Percentiles rank a stretch among this genome's conserved stretches.
phyloP scores from a whole-genome alignment of 2,329 filamentous ascomycete genomes.

The Microdochium paspali region DNA sequence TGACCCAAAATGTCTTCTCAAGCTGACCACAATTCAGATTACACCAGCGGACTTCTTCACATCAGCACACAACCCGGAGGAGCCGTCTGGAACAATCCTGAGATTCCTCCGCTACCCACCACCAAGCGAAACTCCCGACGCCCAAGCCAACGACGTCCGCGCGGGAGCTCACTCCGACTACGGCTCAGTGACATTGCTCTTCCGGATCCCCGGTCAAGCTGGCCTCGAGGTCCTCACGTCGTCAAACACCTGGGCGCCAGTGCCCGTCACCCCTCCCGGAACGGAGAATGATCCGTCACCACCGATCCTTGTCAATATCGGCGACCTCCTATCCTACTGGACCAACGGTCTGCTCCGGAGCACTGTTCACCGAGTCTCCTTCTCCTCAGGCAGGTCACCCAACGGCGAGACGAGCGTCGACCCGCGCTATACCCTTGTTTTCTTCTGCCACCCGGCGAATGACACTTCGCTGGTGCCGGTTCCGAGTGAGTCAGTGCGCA shows the following conservation, averaged over 20 bases:
- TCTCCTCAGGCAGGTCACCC: conserved; percentile 30
- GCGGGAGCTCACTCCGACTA: conserved; percentile 93
- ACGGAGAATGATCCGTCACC: conserved; percentile 49
- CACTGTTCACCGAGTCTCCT: conserved; percentile 83
- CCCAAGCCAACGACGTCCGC: conserved; percentile 55
- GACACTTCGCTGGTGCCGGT: conserved; percentile 43
- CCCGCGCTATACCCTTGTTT: conserved; percentile 56
- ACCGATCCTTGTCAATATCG: conserved; percentile 75
- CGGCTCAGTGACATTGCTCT: conserved; percentile 63
- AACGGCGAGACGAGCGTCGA: conserved; percentile 37
- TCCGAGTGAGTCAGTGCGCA: conserved; percentile 47
- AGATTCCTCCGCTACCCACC: conserved; percentile 68
- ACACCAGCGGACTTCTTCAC: conserved; percentile 44
- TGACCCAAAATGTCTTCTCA: neutral
- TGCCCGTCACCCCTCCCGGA: conserved; percentile 54
- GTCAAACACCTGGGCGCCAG: conserved; percentile 47
- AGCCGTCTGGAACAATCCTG: conserved; percentile 48
- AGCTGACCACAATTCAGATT: conserved; percentile 20
- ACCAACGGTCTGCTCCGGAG: conserved; percentile 79
- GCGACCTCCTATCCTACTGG: conserved; percentile 71
- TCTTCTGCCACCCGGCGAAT: conserved; percentile 57
- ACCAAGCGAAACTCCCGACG: conserved; percentile 27
- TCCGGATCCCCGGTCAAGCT: conserved; percentile 75
- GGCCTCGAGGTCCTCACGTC: conserved; percentile 73
- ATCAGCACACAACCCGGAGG: conserved; percentile 34